phyloP scores from a whole-genome alignment of 176 grass and related monocot genomes.

The Zizania latifolia region DNA sequence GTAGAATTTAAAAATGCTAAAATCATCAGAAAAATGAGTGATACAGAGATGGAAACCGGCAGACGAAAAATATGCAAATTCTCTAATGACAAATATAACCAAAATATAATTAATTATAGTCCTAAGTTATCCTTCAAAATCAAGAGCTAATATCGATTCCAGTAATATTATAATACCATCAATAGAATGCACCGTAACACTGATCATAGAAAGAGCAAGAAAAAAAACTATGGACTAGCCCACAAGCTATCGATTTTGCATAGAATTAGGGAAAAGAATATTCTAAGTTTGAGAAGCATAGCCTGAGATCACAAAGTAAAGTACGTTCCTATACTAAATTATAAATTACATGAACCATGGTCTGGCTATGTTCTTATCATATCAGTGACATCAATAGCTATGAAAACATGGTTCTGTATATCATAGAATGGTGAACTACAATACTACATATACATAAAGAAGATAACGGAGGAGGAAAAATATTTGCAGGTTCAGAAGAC shows the following conservation, averaged over 20 bases:
- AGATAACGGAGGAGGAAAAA: not conserved
- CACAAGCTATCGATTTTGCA: constrained; percentile 10
- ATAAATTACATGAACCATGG: not conserved
- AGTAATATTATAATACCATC: too few species aligned
- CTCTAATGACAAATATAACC: too few species aligned
- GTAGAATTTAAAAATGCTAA: too few species aligned
- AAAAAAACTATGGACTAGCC: not conserved
- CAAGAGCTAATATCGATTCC: too few species aligned
- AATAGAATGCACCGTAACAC: too few species aligned
- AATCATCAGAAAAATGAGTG: too few species aligned
- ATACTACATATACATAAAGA: too few species aligned
- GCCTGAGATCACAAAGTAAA: not conserved
- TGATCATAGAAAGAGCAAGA: too few species aligned
- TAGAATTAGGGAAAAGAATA: constrained; percentile 28
- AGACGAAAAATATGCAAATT: too few species aligned
- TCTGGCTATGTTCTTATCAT: not conserved
- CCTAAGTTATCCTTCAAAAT: too few species aligned
- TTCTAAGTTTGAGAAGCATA: constrained; percentile 11
- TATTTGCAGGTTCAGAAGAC: not conserved
- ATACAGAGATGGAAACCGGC: too few species aligned
- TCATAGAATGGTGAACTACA: not conserved
- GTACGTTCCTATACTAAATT: not conserved
- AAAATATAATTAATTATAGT: too few species aligned
- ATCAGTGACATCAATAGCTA: not conserved
- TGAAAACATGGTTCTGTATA: not conserved